Evolutionary conservation across 192 early-diverging fungal species (phyloP).

Genomic region (Haplosporangium gracile): DNA sequence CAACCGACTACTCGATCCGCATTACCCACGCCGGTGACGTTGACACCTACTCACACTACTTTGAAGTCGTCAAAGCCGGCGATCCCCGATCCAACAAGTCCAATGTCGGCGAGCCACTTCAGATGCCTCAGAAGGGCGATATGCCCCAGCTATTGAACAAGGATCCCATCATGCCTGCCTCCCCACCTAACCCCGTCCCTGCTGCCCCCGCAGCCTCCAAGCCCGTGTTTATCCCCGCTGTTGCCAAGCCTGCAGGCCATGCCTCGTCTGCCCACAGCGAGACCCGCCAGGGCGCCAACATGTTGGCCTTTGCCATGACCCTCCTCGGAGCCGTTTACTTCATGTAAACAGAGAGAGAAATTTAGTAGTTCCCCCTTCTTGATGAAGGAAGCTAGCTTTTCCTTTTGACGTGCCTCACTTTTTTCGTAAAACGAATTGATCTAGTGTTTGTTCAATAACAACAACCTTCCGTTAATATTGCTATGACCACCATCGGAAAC

Average conservation of each 20-base stretch:
- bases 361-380: background rate
- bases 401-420: background rate
- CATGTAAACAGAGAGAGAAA: background rate
- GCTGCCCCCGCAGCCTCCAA: background rate
- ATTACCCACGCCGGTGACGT: constrained; percentile 14
- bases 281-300: constrained; percentile 22
- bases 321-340: constrained; percentile 51
- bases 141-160: constrained; percentile 18
- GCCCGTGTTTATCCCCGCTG: background rate
- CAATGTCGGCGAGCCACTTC: constrained; percentile 47
- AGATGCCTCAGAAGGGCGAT: constrained; percentile 42
- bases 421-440: background rate
- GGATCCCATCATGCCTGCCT: constrained; percentile 17
- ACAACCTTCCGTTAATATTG: background rate
- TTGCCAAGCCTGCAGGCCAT: constrained; percentile 13
- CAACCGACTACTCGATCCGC: constrained; percentile 44
- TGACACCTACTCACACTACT: constrained; percentile 54
- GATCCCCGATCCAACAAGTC: constrained; percentile 35
- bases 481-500: background rate
- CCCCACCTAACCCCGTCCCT: constrained; percentile 37
- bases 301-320: constrained; percentile 43
- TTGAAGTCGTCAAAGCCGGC: constrained; percentile 39
- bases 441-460: background rate
- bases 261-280: background rate
- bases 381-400: background rate